Conservation (phyloP, 805 yeast genomes). For the Zygosaccharomyces siamensis region DNA sequence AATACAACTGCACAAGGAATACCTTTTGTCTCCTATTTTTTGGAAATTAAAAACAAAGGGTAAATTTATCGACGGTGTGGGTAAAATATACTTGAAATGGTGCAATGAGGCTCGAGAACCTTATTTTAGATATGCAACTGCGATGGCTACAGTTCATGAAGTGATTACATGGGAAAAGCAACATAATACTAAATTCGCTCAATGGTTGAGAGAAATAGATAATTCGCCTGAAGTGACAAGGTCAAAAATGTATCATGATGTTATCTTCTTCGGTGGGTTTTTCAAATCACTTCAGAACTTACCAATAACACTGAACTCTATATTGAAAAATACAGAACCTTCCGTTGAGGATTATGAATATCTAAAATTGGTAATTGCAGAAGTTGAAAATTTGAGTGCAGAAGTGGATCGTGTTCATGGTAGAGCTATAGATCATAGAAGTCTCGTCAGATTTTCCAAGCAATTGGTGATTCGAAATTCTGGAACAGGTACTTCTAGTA, state of each 20-base stretch:
- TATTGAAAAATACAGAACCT: conserved; percentile 45
- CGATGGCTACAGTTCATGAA: conserved; percentile 57
- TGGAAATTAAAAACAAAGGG: conserved; percentile 57
- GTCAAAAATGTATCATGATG: conserved; percentile 46
- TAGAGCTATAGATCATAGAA: conserved; percentile 53
- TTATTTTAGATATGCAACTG: conserved; percentile 55
- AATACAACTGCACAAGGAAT: conserved; percentile 49
- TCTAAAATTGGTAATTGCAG: conserved; percentile 49
- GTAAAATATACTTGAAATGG: conserved; percentile 64
- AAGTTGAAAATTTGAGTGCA: conserved; percentile 49
- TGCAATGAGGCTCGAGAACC: conserved; percentile 49
- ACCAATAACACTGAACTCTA: conserved; percentile 58
- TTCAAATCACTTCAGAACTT: conserved; percentile 52
- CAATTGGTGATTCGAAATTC: conserved; percentile 27
- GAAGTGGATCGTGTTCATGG: conserved; percentile 61
- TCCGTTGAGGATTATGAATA: conserved; percentile 49
- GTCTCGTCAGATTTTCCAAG: conserved; percentile 46
- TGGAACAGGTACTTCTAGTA: conserved; percentile 23
- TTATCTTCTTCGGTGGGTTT: conserved; percentile 53
- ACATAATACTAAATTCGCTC: conserved; percentile 43
- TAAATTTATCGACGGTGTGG: conserved; percentile 58
- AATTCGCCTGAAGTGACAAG: conserved; percentile 42
- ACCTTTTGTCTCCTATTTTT: conserved; percentile 54
- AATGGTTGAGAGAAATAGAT: conserved; percentile 53
- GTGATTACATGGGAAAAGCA: conserved; percentile 45